Evolutionary conservation across 441 rosid genomes (phyloP).

Genomic region (Mallotus repandus): DNA sequence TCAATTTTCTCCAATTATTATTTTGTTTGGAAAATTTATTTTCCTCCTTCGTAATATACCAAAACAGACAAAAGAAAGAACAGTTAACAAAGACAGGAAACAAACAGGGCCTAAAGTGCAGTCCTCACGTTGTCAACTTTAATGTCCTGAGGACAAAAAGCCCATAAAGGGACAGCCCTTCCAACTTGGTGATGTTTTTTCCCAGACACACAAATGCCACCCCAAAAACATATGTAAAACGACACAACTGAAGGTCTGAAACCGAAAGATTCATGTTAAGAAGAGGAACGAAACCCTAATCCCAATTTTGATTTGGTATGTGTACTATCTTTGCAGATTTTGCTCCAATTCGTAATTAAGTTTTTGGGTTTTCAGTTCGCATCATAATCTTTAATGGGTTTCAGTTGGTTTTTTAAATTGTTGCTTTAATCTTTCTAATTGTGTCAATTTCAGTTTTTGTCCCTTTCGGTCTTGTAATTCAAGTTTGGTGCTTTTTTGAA

Average conservation of each 20-base stretch:
- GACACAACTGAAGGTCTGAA: conserved; percentile 18
- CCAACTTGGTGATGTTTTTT: conserved; percentile 8
- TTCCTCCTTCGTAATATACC: not conserved
- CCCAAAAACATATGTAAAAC: conserved; percentile 4
- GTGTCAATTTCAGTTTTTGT: conserved; percentile 10
- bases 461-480: conserved; percentile 4
- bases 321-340: conserved; percentile 1
- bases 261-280: conserved; percentile 5
- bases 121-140: too few species aligned
- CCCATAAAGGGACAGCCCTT: conserved; percentile 5
- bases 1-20: not conserved
- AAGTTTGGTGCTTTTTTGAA: not conserved
- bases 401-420: conserved; percentile 7
- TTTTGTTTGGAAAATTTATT: not conserved
- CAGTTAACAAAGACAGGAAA: not conserved
- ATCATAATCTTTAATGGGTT: conserved; percentile 25
- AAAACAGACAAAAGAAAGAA: too few species aligned
- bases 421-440: conserved; percentile 14
- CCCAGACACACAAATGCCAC: not conserved
- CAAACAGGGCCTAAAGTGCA: conserved; percentile 4
- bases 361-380: conserved; percentile 28
- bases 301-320: conserved; percentile 33
- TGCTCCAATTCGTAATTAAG: conserved; percentile 22
- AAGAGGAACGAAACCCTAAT: conserved; percentile 1
- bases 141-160: conserved; percentile 9